Evolutionary conservation across 2,329 filamentous ascomycete genomes (phyloP).

Genomic region (Penicillium crustosum): DNA sequence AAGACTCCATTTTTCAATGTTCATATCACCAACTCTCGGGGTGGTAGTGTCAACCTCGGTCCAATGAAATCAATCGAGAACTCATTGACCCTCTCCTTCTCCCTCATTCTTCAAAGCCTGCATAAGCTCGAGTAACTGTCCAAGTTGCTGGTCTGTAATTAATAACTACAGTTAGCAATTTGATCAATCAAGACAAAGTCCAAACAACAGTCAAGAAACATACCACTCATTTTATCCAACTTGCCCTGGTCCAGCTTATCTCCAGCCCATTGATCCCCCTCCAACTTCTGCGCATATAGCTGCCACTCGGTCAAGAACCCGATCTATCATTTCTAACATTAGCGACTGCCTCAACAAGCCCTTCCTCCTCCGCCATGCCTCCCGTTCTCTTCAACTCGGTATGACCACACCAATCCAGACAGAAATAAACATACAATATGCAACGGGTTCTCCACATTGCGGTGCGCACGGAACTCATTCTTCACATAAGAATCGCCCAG

Average conservation of each 20-base stretch:
- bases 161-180: constrained; percentile 1
- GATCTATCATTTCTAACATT: constrained; percentile 57
- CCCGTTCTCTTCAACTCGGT: neutral
- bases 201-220: constrained; percentile 33
- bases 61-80: constrained; percentile 8
- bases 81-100: constrained; percentile 37
- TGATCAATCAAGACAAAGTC: neutral
- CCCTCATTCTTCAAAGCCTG: constrained; percentile 62
- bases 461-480: constrained; percentile 84
- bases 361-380: neutral
- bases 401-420: neutral
- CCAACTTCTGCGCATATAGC: constrained; percentile 85
- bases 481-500: constrained; percentile 93
- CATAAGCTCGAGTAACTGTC: constrained; percentile 93
- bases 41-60: neutral
- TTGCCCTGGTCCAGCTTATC: constrained; percentile 81
- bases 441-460: constrained; percentile 80
- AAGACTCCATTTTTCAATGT: neutral
- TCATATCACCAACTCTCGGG: neutral
- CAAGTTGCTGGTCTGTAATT: constrained; percentile 78
- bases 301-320: constrained; percentile 98
- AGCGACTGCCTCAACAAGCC: neutral
- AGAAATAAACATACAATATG: constrained; percentile 68
- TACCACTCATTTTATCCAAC: constrained; percentile 92
- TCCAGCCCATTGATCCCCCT: constrained; percentile 81